Base-by-base conservation (phyloP, 495 filamentous ascomycete species). In the Talaromyces thailandensis region DNA sequence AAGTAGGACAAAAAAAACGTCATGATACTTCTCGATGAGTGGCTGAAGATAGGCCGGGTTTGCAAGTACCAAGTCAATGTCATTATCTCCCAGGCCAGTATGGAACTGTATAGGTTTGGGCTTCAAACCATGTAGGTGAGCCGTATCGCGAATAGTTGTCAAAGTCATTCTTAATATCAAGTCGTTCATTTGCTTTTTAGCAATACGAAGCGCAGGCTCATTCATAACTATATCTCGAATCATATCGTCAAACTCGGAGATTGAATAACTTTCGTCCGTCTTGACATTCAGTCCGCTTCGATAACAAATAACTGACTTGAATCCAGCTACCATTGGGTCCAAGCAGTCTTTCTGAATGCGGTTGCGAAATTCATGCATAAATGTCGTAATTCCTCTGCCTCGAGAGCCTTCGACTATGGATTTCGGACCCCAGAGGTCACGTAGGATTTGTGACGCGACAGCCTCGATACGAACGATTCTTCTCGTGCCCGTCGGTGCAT, bases 251-350 rank as follows among this genome's bases (percentile, higher is more conserved):
- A 40, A 12, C 11, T 40, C 35, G 35, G 9, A 16, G 16, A 9
- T 4, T 40, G 9, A 16, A 40, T 14, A 0, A 40, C 16, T 9
- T 4, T 76, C 73, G 7, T 75, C 71, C 3, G 9, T 48, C 37
- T 75, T 69, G 6, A 80, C 67, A 43, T 78, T 81, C 14, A 96
- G 77, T 0, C 92, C 92, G 2, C 84, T 89, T 12, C 92, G 83
- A 68, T 95, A 95, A 70, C 92, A 95, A 56, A 96, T 80, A 29
- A 93, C 84, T 5, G 86, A 88, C 70, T 96, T 95, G 79, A 96
- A 96, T 6, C 82, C 92, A 6, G 84, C 90, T 28, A 96, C 88
- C 14, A 86, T 81, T 1, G 81, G 75, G 68, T 94, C 86, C 0
- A 76, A 71, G 50, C 90, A 75, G 0, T 82, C 81, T 12, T 68